Evolutionary conservation across 257 asterid species (phyloP), one percentile per base, ranked within the genome.

Genomic region (Eucommia ulmoides): DNA sequence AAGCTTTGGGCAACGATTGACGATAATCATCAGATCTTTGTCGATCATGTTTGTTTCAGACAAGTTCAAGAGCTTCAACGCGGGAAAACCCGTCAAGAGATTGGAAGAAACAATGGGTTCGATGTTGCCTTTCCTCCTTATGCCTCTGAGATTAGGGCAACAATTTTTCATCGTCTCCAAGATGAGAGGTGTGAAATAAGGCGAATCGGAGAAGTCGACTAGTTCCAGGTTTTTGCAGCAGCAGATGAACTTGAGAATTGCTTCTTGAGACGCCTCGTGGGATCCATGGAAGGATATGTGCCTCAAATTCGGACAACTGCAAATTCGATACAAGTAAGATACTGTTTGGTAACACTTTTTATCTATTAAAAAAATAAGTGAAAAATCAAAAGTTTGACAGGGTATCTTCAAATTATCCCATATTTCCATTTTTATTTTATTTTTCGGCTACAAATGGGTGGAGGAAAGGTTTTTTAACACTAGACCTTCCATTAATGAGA

Each of bases 231-330:
- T 59, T 9, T n/a, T 46, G 54, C 80, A 76, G 68, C 62, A 57
- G 41, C 45, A 61, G 41, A 73, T 62, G 2, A 73, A 33, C 64
- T 66, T 49, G 7, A 73, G 8, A 15, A 76, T 45, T 15, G 71
- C 73, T 64, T 56, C 66, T 41, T 73, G 50, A 12, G 66, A 53
- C 15, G 77, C 80, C 65, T 45, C 19, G 54, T 41, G 20, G 42
- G 83, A 76, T 65, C 83, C 77, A 60, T 72, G 83, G 60, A 76
- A 72, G 2, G 77, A 76, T 22, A 76, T 19, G 66, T 69, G 72
- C 51, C 64, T 72, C 67, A 76, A 61, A 44, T 72, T 72, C 19
- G 77, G 77, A 47, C 77, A 76, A 52, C 77, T 69, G 59, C 22
- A 59, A 33, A 44, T 24, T 52, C 35, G n/a, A 45, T 8, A 44